Percentiles rank a stretch among this genome's conserved stretches.
Evolutionary conservation across 2,329 filamentous ascomycete species (phyloP).

Genomic region (Diaporthe humulicola): DNA sequence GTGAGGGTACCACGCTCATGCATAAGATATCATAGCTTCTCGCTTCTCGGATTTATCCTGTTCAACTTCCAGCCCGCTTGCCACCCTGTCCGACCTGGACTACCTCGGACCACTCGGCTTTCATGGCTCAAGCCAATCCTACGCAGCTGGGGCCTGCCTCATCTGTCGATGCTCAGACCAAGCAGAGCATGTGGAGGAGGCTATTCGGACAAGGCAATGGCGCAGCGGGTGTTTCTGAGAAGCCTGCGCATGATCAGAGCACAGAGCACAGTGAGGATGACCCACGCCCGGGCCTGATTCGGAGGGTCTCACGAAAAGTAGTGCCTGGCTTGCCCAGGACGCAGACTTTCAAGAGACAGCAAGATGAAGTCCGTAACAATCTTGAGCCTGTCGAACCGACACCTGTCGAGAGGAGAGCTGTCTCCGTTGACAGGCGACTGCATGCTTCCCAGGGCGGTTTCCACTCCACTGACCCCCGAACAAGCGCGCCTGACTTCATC

Average conservation of each 20-base stretch:
- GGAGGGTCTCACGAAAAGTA: conserved; percentile 70
- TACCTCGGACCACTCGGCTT: neutral
- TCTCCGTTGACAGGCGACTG: conserved; percentile 72
- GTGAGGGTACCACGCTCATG: conserved; percentile 29
- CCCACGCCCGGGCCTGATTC: conserved; percentile 52
- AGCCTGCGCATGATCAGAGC: conserved; percentile 45
- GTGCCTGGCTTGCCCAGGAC: conserved; percentile 82
- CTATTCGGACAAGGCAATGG: conserved; percentile 44
- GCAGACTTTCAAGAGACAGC: conserved; percentile 85
- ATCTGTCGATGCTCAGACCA: conserved; percentile 40
- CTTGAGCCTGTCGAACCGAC: conserved; percentile 76
- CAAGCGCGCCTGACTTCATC: conserved; percentile 63
- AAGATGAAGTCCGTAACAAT: conserved; percentile 83
- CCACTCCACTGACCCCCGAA: conserved; percentile 56
- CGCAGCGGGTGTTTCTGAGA: conserved; percentile 40
- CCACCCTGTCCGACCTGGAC: neutral
- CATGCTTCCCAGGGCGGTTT: conserved; percentile 53
- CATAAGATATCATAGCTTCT: conserved; percentile 14
- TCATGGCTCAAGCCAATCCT: conserved; percentile 47
- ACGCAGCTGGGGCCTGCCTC: conserved; percentile 40
- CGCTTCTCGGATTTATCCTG: neutral
- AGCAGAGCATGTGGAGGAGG: conserved; percentile 46
- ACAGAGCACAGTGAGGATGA: conserved; percentile 47
- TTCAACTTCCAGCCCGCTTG: neutral
- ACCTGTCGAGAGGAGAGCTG: conserved; percentile 76